Evolutionary conservation across 176 grass and related monocot species (phyloP).

Genomic region (Neostapfia colusana): DNA sequence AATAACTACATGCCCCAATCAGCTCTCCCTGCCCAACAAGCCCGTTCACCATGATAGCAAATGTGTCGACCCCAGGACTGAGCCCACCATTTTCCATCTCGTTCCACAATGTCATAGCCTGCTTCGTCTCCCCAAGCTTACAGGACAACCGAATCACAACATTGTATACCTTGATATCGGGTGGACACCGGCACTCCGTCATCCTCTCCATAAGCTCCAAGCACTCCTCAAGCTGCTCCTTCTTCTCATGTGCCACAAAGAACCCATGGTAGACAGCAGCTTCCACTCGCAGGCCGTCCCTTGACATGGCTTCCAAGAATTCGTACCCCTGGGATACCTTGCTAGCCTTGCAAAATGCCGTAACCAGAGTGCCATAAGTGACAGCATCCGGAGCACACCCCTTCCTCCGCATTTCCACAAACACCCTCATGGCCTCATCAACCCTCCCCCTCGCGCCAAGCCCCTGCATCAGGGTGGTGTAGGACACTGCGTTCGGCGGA

Average conservation of each 20-base stretch:
- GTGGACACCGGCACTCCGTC: constrained; percentile 56
- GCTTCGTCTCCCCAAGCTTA: constrained; percentile 76
- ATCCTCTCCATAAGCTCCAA: constrained; percentile 84
- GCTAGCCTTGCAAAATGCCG: constrained; percentile 74
- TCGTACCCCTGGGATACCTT: constrained; percentile 71
- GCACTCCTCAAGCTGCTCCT: constrained; percentile 84
- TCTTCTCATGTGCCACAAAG: constrained; percentile 69
- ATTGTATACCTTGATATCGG: constrained; percentile 69
- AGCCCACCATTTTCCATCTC: constrained; percentile 72
- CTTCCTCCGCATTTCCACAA: constrained; percentile 95
- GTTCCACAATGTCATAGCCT: constrained; percentile 67
- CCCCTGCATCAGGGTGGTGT: constrained; percentile 93
- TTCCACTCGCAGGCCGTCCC: constrained; percentile 61
- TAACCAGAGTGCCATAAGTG: constrained; percentile 68
- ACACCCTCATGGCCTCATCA: constrained; percentile 82
- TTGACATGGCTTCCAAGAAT: constrained; percentile 65
- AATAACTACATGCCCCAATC: constrained; percentile 71
- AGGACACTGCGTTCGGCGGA: constrained; percentile 77
- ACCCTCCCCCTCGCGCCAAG: constrained; percentile 68
- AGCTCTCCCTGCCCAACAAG: constrained; percentile 60
- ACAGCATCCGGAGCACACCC: constrained; percentile 60
- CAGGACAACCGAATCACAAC: constrained; percentile 74
- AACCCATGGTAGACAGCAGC: constrained; percentile 62
- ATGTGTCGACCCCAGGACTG: constrained; percentile 71
- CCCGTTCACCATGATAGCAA: constrained; percentile 80